Percentiles rank a stretch among this genome's conserved stretches.
Evolutionary conservation across 805 yeast species (phyloP).

Genomic region (Saccharomycopsis sp.): DNA sequence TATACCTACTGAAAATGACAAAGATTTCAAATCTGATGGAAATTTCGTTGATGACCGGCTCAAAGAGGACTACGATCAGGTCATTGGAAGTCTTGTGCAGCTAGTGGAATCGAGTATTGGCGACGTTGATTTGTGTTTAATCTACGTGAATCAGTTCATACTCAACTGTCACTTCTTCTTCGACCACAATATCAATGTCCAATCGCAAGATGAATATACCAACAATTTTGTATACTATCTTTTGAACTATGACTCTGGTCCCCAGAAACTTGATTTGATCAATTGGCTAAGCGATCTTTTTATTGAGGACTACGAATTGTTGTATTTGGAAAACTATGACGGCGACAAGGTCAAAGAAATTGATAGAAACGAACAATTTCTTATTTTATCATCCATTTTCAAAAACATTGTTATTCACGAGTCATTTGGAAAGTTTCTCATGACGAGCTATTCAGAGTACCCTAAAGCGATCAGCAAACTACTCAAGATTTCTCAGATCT

Average conservation of each 20-base stretch:
- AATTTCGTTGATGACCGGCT: neutral
- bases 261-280: constrained; percentile 1
- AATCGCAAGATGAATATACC: constrained; percentile 6
- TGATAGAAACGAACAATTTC: constrained; percentile 15
- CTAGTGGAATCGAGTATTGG: neutral
- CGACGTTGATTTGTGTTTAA: constrained; percentile 8
- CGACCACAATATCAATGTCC: constrained; percentile 8
- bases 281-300: neutral
- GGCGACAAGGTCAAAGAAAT: neutral
- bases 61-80: neutral
- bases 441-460: neutral
- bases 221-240: constrained; percentile 22
- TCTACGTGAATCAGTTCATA: constrained; percentile 16
- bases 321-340: neutral
- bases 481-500: constrained; percentile 30
- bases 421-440: constrained; percentile 27
- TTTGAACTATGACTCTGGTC: constrained; percentile 14
- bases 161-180: constrained; percentile 6
- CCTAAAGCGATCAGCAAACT: constrained; percentile 15
- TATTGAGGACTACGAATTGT: constrained; percentile 3
- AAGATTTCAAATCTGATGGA: neutral
- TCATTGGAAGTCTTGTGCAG: neutral
- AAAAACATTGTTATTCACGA: constrained; percentile 28
- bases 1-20: neutral
- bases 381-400: constrained; percentile 25